These are phyloP conservation scores for Tephrocybe sp. DNA, from an alignment of 768 basidiomycete species.

Conservation along the genomic window DNA sequence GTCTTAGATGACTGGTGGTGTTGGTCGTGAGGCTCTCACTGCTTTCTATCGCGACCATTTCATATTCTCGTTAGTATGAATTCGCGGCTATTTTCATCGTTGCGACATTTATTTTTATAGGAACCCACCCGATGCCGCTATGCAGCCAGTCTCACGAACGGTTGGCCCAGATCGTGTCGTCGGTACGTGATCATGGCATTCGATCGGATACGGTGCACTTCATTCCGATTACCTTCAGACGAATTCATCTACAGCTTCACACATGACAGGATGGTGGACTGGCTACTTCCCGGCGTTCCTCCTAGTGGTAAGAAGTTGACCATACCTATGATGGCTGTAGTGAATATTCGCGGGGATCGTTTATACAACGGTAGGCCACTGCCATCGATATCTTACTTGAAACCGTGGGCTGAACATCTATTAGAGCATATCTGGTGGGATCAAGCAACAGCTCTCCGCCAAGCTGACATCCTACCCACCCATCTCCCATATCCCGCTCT, in stretches of 20 bases:
- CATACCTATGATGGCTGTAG: constrained; percentile 57
- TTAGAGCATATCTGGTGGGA: constrained; percentile 49
- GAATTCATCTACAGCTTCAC: constrained; percentile 51
- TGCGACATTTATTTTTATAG: constrained; percentile 20
- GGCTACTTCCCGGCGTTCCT: constrained; percentile 54
- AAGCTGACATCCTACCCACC: constrained; percentile 35
- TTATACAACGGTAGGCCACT: constrained; percentile 32
- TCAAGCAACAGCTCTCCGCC: constrained; percentile 37
- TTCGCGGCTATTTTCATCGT: neutral
- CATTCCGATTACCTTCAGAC: constrained; percentile 38
- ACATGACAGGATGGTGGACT: constrained; percentile 43
- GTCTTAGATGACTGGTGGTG: constrained; percentile 52
- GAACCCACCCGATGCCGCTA: constrained; percentile 45
- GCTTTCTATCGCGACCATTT: constrained; percentile 59
- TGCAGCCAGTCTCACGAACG: constrained; percentile 50
- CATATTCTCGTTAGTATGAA: constrained; percentile 42
- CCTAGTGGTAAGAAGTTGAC: constrained; percentile 47
- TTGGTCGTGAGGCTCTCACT: constrained; percentile 48
- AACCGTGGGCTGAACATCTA: no score
- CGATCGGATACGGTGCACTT: no score
- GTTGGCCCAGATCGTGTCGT: constrained; percentile 50
- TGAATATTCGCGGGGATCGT: constrained; percentile 46
- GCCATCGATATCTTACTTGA: no score
- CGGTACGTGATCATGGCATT: constrained; percentile 37
- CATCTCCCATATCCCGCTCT: constrained; percentile 28